Evolutionary conservation across 768 basidiomycete genomes (phyloP), one percentile per base, ranked within the genome.

Genomic region (Lactarius deliciosus): DNA sequence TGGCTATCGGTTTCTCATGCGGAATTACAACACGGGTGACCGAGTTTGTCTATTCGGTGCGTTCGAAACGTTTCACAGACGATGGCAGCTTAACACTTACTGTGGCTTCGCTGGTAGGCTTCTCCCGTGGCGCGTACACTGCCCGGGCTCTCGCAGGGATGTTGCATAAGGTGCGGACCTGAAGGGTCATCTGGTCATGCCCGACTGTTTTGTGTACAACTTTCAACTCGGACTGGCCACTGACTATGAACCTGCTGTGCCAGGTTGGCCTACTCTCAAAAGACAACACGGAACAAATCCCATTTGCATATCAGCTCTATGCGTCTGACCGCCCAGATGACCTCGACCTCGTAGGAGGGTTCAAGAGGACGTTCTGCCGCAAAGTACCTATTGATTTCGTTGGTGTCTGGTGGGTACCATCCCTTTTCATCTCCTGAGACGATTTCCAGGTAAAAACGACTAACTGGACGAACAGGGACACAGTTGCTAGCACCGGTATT

Each of bases 1-100:
- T 18, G 91, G 91, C 0, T 93, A 92, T 74, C 79, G 78, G 68
- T 92, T 87, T 74, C 76, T 93, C 60, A 91, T 92, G 91, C 81
- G 87, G 67, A 91, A 89, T 72, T 91, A 88, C 72, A 79, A 77
- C 20, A 68, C 76, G 0, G 92, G 91, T 1, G 90, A 91, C 74
- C 89, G 81, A 73, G 83, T 91, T 38, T 91, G 86, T 72, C 75
- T 91, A 20, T 90, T 91, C 65, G 89, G 88, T 86, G 62, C 22
- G 78, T 71, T n/a, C 59, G 40, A 25, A 57, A 34, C 7, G 5
- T 38, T 22, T 5, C 28, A 30, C 47, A 15, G 15, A 2, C 16
- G 28, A 56, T 20, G 11, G 43, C 2, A 45, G 28, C 63, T 58
- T 43, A 13, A 8, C 72, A 69, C 65, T 61, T 57, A 50, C 63